A percentile compares a stretch with the other conserved stretches of the same genome.
phyloP scores from a whole-genome alignment of 306 rosid genomes.

The Adenanthera pavonina region DNA sequence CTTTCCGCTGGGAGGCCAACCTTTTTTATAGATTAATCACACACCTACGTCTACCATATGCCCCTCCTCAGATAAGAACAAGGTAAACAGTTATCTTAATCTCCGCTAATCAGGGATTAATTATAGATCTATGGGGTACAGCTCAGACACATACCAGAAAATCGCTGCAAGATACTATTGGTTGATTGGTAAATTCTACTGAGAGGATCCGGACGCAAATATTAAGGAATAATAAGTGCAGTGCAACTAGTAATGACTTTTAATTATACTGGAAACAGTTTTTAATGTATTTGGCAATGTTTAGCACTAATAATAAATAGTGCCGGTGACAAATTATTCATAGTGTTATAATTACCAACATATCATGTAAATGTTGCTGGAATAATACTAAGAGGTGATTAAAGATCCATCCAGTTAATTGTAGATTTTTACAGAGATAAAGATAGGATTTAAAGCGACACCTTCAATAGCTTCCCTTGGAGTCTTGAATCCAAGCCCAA shows the following conservation, averaged over 20 bases:
- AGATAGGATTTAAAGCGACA: neutral
- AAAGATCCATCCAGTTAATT: too few relatives aligned
- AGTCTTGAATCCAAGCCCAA: slow-evolving; percentile 89
- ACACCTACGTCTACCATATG: slow-evolving; percentile 43
- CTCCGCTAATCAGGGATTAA: slow-evolving; percentile 72
- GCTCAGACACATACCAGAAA: slow-evolving; percentile 52
- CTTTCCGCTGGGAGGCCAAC: slow-evolving; percentile 22
- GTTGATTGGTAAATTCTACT: slow-evolving; percentile 13
- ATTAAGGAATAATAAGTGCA: neutral
- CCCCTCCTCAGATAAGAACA: slow-evolving; percentile 19
- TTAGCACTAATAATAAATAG: neutral
- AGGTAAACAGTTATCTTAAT: slow-evolving; percentile 14
- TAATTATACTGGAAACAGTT: neutral
- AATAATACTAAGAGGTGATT: too few relatives aligned
- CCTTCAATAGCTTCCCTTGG: slow-evolving; percentile 89
- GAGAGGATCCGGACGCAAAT: neutral
- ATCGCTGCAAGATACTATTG: slow-evolving; percentile 12
- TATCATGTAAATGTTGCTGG: too few relatives aligned
- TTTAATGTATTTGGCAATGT: neutral
- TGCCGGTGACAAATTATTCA: neutral
- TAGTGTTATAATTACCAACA: neutral
- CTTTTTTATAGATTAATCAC: slow-evolving; percentile 9
- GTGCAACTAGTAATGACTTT: too few relatives aligned
- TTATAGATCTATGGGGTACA: slow-evolving; percentile 59
- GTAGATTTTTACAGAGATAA: neutral